A percentile compares a stretch with the other conserved stretches of the same genome.
Conservation (phyloP, 176 grass and related monocot genomes). For the Aegilops umbellulata region DNA sequence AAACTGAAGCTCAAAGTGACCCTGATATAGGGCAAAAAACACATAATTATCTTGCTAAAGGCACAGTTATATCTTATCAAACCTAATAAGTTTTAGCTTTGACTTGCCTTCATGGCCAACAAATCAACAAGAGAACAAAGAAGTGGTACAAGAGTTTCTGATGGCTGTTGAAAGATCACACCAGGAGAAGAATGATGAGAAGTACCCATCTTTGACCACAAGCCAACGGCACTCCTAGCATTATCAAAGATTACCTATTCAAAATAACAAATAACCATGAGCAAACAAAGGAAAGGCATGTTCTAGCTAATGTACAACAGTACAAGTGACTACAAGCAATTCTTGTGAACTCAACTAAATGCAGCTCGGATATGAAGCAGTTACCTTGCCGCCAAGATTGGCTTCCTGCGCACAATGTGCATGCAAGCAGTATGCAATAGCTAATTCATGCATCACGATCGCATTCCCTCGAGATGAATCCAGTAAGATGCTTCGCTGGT, state of each 20-base stretch:
- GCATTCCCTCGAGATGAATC: constrained; percentile 33
- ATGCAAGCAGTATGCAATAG: constrained; percentile 64
- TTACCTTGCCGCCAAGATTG: constrained; percentile 60
- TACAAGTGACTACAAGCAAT: not conserved
- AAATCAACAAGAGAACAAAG: constrained; percentile 87
- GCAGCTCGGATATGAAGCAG: not conserved
- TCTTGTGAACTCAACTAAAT: not conserved
- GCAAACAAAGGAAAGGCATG: constrained; percentile 23
- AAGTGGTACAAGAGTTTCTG: constrained; percentile 47
- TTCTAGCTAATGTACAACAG: not conserved
- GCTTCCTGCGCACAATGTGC: constrained; percentile 83
- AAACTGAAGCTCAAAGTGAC: constrained; percentile 72
- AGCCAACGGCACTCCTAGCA: constrained; percentile 38
- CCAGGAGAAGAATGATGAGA: constrained; percentile 35
- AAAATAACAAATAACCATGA: constrained; percentile 28
- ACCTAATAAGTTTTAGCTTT: not conserved
- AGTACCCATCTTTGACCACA: constrained; percentile 47
- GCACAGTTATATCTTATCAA: not conserved
- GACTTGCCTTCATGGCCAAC: constrained; percentile 67
- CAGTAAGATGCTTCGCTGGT: constrained; percentile 35
- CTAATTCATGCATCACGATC: constrained; percentile 53
- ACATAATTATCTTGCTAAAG: constrained; percentile 28
- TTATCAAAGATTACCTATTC: constrained; percentile 62
- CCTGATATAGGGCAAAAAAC: constrained; percentile 47
- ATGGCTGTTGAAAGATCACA: constrained; percentile 31